phyloP scores from a whole-genome alignment of 169 alveolate genomes.

The Plasmodium reichenowi region DNA sequence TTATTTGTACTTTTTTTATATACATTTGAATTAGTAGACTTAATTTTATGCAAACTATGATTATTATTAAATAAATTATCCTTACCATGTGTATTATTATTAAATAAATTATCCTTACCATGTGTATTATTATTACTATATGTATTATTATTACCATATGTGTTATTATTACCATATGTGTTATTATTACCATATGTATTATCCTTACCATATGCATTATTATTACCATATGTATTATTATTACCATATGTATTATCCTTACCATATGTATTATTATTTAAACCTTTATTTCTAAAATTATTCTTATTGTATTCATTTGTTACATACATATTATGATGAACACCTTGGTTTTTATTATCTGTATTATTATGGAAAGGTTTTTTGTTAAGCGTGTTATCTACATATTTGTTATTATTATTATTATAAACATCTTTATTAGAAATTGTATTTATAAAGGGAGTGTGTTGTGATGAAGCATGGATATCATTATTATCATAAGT shows the following conservation, averaged over 20 bases:
- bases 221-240: background rate
- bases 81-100: background rate
- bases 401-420: background rate
- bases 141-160: background rate
- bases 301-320: background rate
- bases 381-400: conserved; percentile 21
- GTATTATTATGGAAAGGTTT: background rate
- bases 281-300: conserved; percentile 12
- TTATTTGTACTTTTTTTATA: too few relatives aligned
- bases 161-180: background rate
- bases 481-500: too few relatives aligned
- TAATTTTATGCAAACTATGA: too few relatives aligned
- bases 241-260: background rate
- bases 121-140: background rate
- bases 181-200: background rate
- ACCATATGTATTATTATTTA: conserved; percentile 1
- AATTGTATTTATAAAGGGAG: background rate
- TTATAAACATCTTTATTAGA: background rate
- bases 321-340: background rate
- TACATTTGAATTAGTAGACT: too few relatives aligned
- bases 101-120: background rate
- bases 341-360: background rate
- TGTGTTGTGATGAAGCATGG: too few relatives aligned
- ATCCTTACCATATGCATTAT: background rate
- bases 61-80: background rate